Evolutionary conservation across 2,329 filamentous ascomycete species (phyloP), one percentile per base, ranked within the genome.

Genomic region (Colletotrichum karsti): DNA sequence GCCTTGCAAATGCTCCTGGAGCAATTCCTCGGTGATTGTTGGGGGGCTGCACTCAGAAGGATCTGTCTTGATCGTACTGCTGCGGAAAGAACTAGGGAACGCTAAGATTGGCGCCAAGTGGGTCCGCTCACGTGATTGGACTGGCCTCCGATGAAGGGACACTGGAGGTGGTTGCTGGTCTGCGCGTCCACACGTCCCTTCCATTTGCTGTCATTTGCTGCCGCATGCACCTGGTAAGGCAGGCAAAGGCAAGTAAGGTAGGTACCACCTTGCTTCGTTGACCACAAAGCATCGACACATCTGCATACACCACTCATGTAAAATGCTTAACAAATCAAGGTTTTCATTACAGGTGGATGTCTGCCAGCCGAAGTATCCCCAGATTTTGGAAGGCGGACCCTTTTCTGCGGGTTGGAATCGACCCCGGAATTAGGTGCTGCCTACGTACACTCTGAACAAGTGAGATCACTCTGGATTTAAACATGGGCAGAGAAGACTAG

Each of bases 41-140:
- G 73, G 72, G 73, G 71, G 75, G 66, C 66, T 67, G 56, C 51
- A 66, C 61, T 63, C 44, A 42, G 37, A 69, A 79, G 77, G 79
- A 77, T 78, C 78, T 80, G 79, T 79, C 77, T 79, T 74, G 76
- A 78, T 79, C 74, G 41, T 75, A 74, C 73, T 71, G 63, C 73
- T 76, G 73, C 70, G 28, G 70, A 72, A 75, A 75, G 30, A 73
- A 72, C 72, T 74, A 35, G 33, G 33, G 33, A 35, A 35, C 33
- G 33, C 33, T 35, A 74, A 74, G 73, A 71, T 71, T 70, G 33
- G 2, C 1, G 39, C 55, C 48, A 58, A 53, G 44, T 65, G 65
- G 60, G 28, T 15, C 37, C 0, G 0, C n/a, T 48, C 53, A 64
- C 65, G 63, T 67, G 63, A 67, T 54, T 15, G n/a, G 30, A 22